These are phyloP conservation scores for Mycena alexandri DNA, from an alignment of 768 basidiomycete species.

Conservation along the genomic window DNA sequence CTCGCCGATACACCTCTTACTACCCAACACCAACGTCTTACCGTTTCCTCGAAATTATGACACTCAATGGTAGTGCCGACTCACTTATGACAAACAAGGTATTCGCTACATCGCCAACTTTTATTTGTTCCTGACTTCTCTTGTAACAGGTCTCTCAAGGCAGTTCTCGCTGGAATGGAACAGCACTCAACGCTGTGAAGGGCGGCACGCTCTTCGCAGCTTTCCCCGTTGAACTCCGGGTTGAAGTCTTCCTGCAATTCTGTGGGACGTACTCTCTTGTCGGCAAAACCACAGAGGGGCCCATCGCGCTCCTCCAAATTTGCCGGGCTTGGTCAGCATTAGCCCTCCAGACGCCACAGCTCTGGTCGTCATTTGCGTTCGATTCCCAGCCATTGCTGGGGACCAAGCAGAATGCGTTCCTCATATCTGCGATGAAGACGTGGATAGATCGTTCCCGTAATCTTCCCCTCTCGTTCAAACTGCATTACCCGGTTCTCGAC, in stretches of 20 bases:
- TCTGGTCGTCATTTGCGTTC: constrained; percentile 63
- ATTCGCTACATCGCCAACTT: neutral
- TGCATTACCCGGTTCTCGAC: constrained; percentile 29
- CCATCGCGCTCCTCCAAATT: constrained; percentile 55
- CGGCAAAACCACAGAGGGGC: constrained; percentile 46
- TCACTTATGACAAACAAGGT: constrained; percentile 10
- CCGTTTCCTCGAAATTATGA: neutral
- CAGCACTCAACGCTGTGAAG: neutral
- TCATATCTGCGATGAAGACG: constrained; percentile 43
- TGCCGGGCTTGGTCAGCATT: constrained; percentile 58
- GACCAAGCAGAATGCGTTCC: constrained; percentile 32
- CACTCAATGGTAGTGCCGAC: neutral
- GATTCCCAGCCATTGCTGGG: constrained; percentile 39
- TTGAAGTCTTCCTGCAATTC: constrained; percentile 60
- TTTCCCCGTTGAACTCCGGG: constrained; percentile 60
- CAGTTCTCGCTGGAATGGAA: constrained; percentile 20
- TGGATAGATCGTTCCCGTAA: constrained; percentile 55
- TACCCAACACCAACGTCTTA: constrained; percentile 18
- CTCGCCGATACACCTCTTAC: constrained; percentile 13
- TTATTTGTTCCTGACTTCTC: neutral
- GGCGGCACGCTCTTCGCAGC: constrained; percentile 46
- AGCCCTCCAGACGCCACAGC: constrained; percentile 52
- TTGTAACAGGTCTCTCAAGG: constrained; percentile 8
- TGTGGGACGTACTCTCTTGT: constrained; percentile 50
- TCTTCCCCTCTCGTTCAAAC: constrained; percentile 27